phyloP scores from a whole-genome alignment of 257 asterid species.

The Solanum appendiculatum region DNA sequence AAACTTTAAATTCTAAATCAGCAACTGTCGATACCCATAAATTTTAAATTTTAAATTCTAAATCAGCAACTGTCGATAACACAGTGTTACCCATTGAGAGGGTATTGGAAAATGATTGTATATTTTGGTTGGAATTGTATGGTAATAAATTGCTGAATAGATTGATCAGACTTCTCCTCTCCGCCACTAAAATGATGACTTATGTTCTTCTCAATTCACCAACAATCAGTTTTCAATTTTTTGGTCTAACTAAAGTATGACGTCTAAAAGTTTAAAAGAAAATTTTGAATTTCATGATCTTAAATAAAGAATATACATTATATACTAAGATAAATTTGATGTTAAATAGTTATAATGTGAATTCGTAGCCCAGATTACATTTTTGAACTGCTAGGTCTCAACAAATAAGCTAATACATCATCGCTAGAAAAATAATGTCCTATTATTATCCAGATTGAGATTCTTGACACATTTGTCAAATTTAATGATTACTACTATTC shows the following conservation, averaged over 20 bases:
- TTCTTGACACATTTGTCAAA: not conserved
- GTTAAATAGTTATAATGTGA: no score
- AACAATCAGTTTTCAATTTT: not conserved
- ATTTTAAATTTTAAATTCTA: no score
- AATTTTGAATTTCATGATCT: not conserved
- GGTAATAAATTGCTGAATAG: not conserved
- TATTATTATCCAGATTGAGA: not conserved
- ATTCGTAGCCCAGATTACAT: no score
- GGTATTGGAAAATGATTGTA: not conserved
- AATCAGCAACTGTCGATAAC: no score
- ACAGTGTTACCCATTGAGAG: not conserved
- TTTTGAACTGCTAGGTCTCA: not conserved
- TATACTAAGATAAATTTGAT: no score
- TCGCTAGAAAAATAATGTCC: not conserved
- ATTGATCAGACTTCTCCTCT: not conserved
- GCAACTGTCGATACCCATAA: no score
- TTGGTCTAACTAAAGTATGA: not conserved
- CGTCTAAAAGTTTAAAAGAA: no score
- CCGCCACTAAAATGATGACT: not conserved
- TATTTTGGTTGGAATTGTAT: no score
- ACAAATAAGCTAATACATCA: not conserved
- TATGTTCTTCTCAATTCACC: not conserved
- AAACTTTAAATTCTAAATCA: no score
- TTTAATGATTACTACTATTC: not conserved
- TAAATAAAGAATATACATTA: no score